phyloP scores from a whole-genome alignment of 352 stramenopile genomes.

The Globisporangium canariense region DNA sequence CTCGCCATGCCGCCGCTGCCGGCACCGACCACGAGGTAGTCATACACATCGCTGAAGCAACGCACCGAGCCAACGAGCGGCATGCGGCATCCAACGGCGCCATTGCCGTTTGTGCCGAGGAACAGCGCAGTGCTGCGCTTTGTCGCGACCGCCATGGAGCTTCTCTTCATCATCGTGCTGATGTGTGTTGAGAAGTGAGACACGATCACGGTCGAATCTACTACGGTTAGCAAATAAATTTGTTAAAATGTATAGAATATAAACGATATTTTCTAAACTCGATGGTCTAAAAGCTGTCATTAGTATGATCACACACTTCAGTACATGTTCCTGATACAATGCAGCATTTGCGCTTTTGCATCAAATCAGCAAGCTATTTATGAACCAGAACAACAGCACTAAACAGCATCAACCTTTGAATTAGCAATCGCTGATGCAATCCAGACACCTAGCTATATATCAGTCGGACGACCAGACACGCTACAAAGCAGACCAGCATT shows the following conservation, averaged over 20 bases:
- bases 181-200: neutral
- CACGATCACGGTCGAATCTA: neutral
- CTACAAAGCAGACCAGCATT: no score
- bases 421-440: no score
- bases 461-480: no score
- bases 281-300: no score
- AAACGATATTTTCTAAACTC: no score
- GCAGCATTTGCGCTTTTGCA: neutral
- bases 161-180: neutral
- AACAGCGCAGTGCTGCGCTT: neutral
- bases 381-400: no score
- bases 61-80: neutral
- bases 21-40: conserved; percentile 91
- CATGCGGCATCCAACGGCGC: neutral
- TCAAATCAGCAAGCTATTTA: neutral
- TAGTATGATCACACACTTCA: no score
- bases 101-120: neutral
- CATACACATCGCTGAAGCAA: conserved; percentile 34
- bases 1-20: conserved; percentile 92
- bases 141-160: neutral
- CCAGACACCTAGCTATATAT: no score
- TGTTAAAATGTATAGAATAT: neutral
- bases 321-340: no score
- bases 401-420: no score
- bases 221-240: neutral